Evolutionary conservation across 2,329 filamentous ascomycete species (phyloP).

Genomic region (Pseudogymnoascus pannorum): DNA sequence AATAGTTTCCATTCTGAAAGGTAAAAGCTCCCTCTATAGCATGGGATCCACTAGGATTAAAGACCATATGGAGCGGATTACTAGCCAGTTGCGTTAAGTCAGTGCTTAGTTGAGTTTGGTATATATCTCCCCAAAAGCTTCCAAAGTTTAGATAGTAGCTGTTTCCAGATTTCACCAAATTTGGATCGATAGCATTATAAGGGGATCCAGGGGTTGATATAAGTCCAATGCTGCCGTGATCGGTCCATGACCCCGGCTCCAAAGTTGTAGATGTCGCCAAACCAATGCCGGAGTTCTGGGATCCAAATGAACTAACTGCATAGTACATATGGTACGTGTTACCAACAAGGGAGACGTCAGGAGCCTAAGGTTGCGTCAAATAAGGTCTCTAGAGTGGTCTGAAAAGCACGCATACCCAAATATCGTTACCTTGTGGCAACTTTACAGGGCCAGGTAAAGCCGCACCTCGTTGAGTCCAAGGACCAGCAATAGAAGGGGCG

Average conservation of each 20-base stretch:
- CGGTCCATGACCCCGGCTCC: conserved; percentile 38
- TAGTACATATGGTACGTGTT: conserved; percentile 55
- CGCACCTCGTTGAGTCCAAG: conserved; percentile 35
- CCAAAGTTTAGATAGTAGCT: conserved; percentile 39
- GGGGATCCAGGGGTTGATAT: conserved; percentile 26
- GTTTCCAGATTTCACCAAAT: conserved; percentile 27
- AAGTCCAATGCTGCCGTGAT: conserved; percentile 37
- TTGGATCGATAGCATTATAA: conserved; percentile 40
- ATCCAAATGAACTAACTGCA: conserved; percentile 47
- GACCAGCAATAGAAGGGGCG: conserved; percentile 31
- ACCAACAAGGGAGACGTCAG: conserved; percentile 53
- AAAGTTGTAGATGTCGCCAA: conserved; percentile 25
- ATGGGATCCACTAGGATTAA: conserved; percentile 37
- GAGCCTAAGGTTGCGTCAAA: conserved; percentile 42
- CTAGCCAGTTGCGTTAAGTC: conserved; percentile 13
- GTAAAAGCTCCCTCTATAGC: conserved; percentile 42
- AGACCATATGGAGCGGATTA: conserved; percentile 37
- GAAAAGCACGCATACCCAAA: conserved; percentile 31
- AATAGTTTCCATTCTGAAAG: conserved; percentile 41
- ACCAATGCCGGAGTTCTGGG: conserved; percentile 48
- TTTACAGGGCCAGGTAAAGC: conserved; percentile 31
- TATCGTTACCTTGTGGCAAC: conserved; percentile 30
- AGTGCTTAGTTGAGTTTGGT: conserved; percentile 37
- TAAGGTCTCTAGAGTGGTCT: background rate
- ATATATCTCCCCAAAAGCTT: conserved; percentile 49